Percentiles rank a stretch among this genome's conserved stretches.
These are phyloP conservation scores for Backusella luteola DNA, from an alignment of 192 early-diverging fungal species.

Conservation along the genomic window DNA sequence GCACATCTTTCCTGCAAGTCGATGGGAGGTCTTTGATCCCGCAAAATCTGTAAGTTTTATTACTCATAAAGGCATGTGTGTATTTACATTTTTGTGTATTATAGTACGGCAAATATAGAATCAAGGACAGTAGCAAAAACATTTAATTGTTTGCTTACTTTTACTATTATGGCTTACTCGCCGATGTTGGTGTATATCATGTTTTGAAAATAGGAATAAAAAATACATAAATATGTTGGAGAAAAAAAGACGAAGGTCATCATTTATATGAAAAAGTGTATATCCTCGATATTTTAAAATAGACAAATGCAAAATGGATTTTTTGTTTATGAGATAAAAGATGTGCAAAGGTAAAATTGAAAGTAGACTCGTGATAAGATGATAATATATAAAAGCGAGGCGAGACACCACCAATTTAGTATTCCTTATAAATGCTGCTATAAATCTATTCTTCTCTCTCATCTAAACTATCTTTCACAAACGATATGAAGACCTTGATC, in stretches of 20 bases:
- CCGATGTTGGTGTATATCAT: not conserved
- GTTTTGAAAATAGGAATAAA: not conserved
- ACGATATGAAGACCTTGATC: not conserved
- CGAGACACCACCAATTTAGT: not conserved
- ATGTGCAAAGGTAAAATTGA: no score
- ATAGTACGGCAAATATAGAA: constrained; percentile 61
- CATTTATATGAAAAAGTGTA: not conserved
- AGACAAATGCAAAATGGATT: not conserved
- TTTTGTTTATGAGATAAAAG: no score
- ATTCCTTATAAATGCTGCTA: not conserved
- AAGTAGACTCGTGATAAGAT: not conserved
- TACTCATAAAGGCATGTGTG: not conserved
- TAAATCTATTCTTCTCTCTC: not conserved
- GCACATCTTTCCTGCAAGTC: constrained; percentile 91
- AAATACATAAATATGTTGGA: not conserved
- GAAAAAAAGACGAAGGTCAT: no score
- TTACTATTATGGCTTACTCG: not conserved
- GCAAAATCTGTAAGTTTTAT: constrained; percentile 58
- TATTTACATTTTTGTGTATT: not conserved
- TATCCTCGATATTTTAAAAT: not conserved
- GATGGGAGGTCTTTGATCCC: constrained; percentile 93
- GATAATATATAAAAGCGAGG: not conserved
- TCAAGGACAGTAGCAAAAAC: constrained; percentile 6
- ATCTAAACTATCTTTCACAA: not conserved
- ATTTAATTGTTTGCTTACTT: not conserved